Base-by-base conservation (phyloP, 1,139 yeast species). In the Maudiozyma humilis region DNA sequence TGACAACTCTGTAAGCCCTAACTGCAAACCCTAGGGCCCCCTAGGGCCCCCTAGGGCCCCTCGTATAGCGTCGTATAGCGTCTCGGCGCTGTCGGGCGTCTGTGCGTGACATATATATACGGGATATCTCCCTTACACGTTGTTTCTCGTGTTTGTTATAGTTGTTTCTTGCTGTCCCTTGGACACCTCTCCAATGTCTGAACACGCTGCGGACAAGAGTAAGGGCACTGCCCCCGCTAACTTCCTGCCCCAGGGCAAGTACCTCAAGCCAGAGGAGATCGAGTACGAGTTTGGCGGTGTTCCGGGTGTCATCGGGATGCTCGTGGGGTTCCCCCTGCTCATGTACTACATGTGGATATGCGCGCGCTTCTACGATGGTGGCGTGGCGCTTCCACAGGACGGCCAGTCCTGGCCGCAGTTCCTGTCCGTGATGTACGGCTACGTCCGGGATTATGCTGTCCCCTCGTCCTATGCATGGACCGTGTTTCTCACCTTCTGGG, bases 261-360 rank as follows among this genome's bases (percentile, higher is more conserved):
- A 66, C 50, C 50, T 68, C 47, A 63, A 66, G 46, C 64, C 68
- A 37, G 68, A 65, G 39, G 63, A 70, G 42, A 64, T 68, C 38
- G 89, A 81, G 59, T 86, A 78, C 68, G 98, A 91, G 57, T 91
- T 91, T 60, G 98, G 98, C 43, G 98, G 97, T 0, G 84, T 95
- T 18, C 63, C 72, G n/a, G 98, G 98, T 44, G 96, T 87, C 36
- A 48, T 80, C 16, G 88, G 91, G n/a, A 89, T 91, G 96, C 79
- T 91, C 80, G 61, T 76, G 40, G 95, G 95, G 2, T 93, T 91
- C 69, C 98, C 98, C 4, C 62, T 82, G 43, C 72, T 93, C 59
- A 91, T 91, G 98, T 86, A 84, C 75, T 91, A 91, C 68, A 82
- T 91, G 91, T 91, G 96, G 94, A 79, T 89, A 47, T 76, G 89